Evolutionary conservation across 306 rosid species (phyloP).

Genomic region (Acacia crassicarpa): DNA sequence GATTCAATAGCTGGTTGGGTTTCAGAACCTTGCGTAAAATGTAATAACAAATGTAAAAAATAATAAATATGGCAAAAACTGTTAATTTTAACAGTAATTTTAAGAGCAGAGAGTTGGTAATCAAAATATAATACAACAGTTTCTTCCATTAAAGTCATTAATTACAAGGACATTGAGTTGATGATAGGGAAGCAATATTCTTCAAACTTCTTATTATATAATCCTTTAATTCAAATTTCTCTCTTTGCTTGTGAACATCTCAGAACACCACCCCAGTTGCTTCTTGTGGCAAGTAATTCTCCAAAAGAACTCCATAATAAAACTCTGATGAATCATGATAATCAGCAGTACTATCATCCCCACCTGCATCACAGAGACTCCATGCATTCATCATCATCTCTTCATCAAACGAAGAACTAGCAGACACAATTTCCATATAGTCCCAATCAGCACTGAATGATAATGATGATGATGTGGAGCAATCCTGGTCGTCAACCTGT

Average conservation of each 20-base stretch:
- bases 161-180: too few relatives aligned
- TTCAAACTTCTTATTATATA: too few relatives aligned
- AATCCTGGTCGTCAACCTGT: constrained; percentile 35
- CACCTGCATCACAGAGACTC: not conserved
- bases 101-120: too few relatives aligned
- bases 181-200: too few relatives aligned
- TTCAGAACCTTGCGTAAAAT: too few relatives aligned
- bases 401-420: not conserved
- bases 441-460: not conserved
- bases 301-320: constrained; percentile 18
- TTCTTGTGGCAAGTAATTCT: not conserved
- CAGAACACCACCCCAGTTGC: not conserved
- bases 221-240: too few relatives aligned
- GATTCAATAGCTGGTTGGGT: too few relatives aligned
- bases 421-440: not conserved
- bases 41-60: too few relatives aligned
- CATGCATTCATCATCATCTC: not conserved
- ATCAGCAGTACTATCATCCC: not conserved
- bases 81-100: too few relatives aligned
- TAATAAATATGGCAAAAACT: too few relatives aligned
- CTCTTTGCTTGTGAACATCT: not conserved
- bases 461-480: constrained; percentile 25
- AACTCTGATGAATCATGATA: not conserved
- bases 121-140: too few relatives aligned
- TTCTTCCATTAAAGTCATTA: too few relatives aligned